Conservation (phyloP, 2,329 filamentous ascomycete species). For the Clonostachys byssicola region DNA sequence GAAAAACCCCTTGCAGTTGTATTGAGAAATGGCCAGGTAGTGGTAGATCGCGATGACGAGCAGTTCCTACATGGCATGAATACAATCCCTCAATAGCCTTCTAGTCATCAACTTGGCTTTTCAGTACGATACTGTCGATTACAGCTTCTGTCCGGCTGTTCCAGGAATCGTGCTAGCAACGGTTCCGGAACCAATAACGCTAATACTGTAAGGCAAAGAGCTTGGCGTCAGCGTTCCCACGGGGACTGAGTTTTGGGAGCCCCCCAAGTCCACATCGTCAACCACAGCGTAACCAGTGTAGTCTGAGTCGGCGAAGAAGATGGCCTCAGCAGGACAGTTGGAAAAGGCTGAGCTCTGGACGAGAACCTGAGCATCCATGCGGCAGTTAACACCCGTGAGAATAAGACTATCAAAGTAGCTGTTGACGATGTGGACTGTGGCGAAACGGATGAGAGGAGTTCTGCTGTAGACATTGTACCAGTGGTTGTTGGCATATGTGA, state of each 20-base stretch:
- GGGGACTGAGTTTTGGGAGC: slow-evolving; percentile 27
- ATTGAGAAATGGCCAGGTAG: too few relatives aligned
- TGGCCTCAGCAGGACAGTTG: slow-evolving; percentile 20
- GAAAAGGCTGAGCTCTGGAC: slow-evolving; percentile 47
- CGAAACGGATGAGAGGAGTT: slow-evolving; percentile 53
- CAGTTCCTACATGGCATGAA: too few relatives aligned
- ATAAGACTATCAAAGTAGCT: slow-evolving; percentile 36
- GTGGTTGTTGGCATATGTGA: slow-evolving; percentile 58
- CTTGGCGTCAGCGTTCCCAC: slow-evolving; percentile 3
- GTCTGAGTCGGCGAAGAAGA: slow-evolving; percentile 28
- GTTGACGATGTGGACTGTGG: slow-evolving; percentile 44
- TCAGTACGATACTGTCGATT: too few relatives aligned
- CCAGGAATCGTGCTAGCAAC: too few relatives aligned
- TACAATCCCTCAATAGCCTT: too few relatives aligned
- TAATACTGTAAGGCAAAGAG: slow-evolving; percentile 4
- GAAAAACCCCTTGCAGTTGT: too few relatives aligned
- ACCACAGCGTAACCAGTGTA: slow-evolving; percentile 29
- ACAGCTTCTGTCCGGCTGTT: too few relatives aligned
- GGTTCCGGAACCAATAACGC: slow-evolving; percentile 1
- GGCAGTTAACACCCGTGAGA: slow-evolving; percentile 46
- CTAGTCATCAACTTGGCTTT: too few relatives aligned
- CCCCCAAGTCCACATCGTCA: slow-evolving; percentile 33
- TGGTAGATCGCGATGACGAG: too few relatives aligned
- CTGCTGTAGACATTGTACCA: slow-evolving; percentile 56
- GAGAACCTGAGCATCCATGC: slow-evolving; percentile 45